Evolutionary conservation across 345 rosid species (phyloP).

Genomic region (Murraya koenigii): DNA sequence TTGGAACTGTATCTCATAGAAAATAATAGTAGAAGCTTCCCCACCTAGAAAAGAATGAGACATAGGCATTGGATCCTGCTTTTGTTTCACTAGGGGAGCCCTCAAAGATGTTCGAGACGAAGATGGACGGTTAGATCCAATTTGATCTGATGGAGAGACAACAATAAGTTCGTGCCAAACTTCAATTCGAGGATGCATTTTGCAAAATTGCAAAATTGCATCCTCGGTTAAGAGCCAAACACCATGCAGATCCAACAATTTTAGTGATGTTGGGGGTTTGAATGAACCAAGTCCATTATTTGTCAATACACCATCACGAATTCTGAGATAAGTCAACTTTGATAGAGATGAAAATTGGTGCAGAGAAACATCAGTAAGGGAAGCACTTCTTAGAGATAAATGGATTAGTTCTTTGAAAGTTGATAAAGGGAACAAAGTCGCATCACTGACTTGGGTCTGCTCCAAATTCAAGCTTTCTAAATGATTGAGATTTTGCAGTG

Average conservation of each 20-base stretch:
- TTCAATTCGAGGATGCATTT: conserved; percentile 50
- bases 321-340: conserved; percentile 47
- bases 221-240: conserved; percentile 85
- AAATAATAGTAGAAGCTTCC: not conserved
- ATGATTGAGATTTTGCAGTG: conserved; percentile 42
- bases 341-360: conserved; percentile 53
- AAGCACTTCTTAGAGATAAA: conserved; percentile 53
- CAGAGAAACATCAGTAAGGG: conserved; percentile 68
- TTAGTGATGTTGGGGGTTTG: conserved; percentile 50
- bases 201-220: conserved; percentile 41
- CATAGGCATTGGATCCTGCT: conserved; percentile 22
- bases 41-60: conserved; percentile 41
- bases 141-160: conserved; percentile 26
- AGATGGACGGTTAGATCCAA: conserved; percentile 21
- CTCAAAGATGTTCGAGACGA: conserved; percentile 18
- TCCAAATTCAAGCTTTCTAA: conserved; percentile 72
- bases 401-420: conserved; percentile 46
- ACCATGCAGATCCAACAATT: conserved; percentile 68
- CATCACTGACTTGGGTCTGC: conserved; percentile 60
- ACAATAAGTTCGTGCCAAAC: conserved; percentile 50
- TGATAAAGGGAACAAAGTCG: conserved; percentile 45
- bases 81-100: conserved; percentile 18
- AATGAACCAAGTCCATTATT: conserved; percentile 53
- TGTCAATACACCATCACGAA: conserved; percentile 75
- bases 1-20: not conserved